These are phyloP conservation scores for Phaeoacremonium minimum DNA, from an alignment of 2,329 filamentous ascomycete species.

Conservation along the genomic window DNA sequence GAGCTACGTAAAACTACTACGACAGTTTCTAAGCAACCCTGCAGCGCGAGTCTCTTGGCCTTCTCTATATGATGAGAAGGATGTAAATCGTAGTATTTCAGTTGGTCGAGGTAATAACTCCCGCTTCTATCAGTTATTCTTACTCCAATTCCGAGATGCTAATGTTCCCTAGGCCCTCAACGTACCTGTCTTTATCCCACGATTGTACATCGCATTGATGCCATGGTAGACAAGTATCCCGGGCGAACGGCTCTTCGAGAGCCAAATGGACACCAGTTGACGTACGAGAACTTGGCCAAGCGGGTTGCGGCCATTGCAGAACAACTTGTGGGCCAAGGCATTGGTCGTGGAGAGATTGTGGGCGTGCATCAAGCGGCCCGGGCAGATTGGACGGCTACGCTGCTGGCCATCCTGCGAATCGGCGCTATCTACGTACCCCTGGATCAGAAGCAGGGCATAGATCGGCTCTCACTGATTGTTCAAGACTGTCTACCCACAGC, in stretches of 20 bases:
- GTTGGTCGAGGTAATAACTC: too few relatives aligned
- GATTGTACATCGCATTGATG: slow-evolving; percentile 30
- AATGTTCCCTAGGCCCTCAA: too few relatives aligned
- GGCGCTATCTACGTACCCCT: slow-evolving; percentile 35
- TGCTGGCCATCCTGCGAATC: slow-evolving; percentile 33
- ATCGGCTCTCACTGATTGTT: slow-evolving; percentile 24
- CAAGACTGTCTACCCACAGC: slow-evolving; percentile 19
- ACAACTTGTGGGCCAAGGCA: slow-evolving; percentile 15
- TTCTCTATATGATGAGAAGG: too few relatives aligned
- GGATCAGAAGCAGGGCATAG: slow-evolving; percentile 23
- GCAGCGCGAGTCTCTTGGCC: neutral
- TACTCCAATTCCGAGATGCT: too few relatives aligned
- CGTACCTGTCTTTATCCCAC: too few relatives aligned
- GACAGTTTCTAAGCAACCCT: slow-evolving; percentile 2
- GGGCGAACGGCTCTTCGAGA: slow-evolving; percentile 13
- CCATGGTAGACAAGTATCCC: slow-evolving; percentile 18
- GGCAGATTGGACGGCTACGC: slow-evolving; percentile 25
- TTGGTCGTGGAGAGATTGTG: slow-evolving; percentile 19
- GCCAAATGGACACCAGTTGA: slow-evolving; percentile 13
- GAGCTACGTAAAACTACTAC: slow-evolving; percentile 17
- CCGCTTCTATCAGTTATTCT: too few relatives aligned
- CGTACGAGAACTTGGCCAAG: slow-evolving; percentile 27
- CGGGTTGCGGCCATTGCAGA: slow-evolving; percentile 27
- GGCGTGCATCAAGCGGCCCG: slow-evolving; percentile 33
- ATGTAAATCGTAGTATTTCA: too few relatives aligned